Conservation (phyloP, 1,139 yeast genomes). For the Magnusiomyces suaveolens region DNA sequence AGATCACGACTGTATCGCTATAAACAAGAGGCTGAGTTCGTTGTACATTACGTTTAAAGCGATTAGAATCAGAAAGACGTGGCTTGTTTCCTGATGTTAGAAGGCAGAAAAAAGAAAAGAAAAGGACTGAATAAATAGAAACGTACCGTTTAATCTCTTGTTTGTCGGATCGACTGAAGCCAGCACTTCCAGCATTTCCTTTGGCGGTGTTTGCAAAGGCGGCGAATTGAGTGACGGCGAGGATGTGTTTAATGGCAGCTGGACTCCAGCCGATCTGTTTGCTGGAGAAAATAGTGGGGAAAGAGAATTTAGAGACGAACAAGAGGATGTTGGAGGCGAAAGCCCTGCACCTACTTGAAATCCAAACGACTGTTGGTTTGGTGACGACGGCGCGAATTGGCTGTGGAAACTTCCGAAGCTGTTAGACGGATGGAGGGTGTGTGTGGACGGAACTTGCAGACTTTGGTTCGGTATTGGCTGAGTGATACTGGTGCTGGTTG, state of each 20-base stretch:
- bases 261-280: not conserved
- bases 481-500: too few relatives aligned
- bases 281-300: conserved; percentile 35
- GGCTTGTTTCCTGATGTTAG: too few relatives aligned
- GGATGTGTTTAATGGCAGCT: too few relatives aligned
- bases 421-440: too few relatives aligned
- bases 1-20: too few relatives aligned
- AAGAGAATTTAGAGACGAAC: too few relatives aligned
- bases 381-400: not conserved
- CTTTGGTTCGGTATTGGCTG: too few relatives aligned
- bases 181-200: conserved; percentile 13
- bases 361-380: not conserved
- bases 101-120: not conserved
- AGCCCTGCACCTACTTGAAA: not conserved
- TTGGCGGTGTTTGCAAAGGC: not conserved
- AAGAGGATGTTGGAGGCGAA: not conserved
- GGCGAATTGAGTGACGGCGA: not conserved
- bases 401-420: too few relatives aligned
- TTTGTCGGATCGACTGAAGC: conserved; percentile 15
- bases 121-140: not conserved
- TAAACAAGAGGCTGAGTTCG: too few relatives aligned
- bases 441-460: too few relatives aligned
- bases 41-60: too few relatives aligned
- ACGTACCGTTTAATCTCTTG: conserved; percentile 11
- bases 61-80: too few relatives aligned